Conservation (phyloP, 2,329 filamentous ascomycete genomes). For the Colletotrichum sp. region DNA sequence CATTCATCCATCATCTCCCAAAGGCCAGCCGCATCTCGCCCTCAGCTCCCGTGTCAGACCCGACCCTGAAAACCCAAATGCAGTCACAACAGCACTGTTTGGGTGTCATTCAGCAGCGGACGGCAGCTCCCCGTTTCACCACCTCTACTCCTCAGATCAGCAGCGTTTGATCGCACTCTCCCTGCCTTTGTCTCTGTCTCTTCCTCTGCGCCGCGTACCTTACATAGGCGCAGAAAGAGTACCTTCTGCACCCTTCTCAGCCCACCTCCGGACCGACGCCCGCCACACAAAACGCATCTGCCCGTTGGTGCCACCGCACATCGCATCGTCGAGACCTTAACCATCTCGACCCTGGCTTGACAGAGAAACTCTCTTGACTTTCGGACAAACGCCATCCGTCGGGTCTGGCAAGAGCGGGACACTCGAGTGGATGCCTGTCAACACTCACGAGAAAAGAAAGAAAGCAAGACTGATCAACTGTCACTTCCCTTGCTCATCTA, state of each 20-base stretch:
- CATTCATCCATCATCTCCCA: neutral
- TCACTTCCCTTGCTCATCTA: neutral
- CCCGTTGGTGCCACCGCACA: constrained; percentile 3
- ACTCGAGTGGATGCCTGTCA: neutral
- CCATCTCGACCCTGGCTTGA: neutral
- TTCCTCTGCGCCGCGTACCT: neutral
- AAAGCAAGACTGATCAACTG: neutral
- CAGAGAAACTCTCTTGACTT: neutral
- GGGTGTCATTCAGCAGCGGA: constrained; percentile 15
- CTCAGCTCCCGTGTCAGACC: neutral
- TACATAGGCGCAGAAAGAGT: neutral
- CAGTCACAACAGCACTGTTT: constrained; percentile 13
- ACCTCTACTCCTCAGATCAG: neutral
- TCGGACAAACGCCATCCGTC: constrained; percentile 15
- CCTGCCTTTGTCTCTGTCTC: neutral
- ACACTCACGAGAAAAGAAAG: neutral
- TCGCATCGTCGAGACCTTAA: neutral
- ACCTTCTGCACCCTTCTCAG: neutral
- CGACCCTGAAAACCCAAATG: neutral
- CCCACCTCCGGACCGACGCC: neutral
- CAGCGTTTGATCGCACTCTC: constrained; percentile 4
- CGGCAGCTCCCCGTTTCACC: constrained; percentile 14
- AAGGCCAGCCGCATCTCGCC: neutral
- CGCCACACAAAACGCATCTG: constrained; percentile 12
- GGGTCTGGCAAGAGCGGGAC: neutral